Conservation (phyloP, 2,329 filamentous ascomycete species). For the Teratosphaeriaceae sp. region DNA sequence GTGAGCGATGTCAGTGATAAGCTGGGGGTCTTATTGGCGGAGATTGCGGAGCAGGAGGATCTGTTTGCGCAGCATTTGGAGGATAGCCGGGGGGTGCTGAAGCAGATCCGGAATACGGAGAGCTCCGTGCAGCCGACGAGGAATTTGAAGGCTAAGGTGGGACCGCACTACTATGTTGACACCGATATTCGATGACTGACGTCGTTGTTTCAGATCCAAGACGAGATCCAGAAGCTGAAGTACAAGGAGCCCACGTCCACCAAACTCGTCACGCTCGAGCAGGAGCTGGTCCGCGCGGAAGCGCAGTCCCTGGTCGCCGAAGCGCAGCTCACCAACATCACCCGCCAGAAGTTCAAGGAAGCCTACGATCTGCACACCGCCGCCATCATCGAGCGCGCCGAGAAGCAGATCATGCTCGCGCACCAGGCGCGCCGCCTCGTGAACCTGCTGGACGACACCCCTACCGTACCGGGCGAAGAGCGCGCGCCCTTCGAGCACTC, state of each 20-base stretch:
- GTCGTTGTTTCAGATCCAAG: slow-evolving; percentile 52
- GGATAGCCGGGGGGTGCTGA: slow-evolving; percentile 73
- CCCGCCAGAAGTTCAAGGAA: slow-evolving; percentile 92
- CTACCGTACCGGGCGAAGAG: slow-evolving; percentile 78
- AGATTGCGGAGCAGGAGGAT: slow-evolving; percentile 93
- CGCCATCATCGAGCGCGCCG: slow-evolving; percentile 88
- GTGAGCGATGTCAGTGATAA: slow-evolving; percentile 92
- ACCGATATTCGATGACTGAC: not conserved
- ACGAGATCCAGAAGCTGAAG: slow-evolving; percentile 89
- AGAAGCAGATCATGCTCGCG: slow-evolving; percentile 93
- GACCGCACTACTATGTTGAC: too few relatives aligned
- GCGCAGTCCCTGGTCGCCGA: slow-evolving; percentile 94
- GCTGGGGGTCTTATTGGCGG: slow-evolving; percentile 82
- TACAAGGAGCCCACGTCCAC: slow-evolving; percentile 83
- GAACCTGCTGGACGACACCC: slow-evolving; percentile 79
- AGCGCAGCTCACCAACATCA: slow-evolving; percentile 92
- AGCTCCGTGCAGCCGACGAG: slow-evolving; percentile 88
- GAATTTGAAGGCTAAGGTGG: slow-evolving; percentile 69
- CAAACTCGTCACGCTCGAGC: slow-evolving; percentile 77
- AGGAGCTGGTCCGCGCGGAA: slow-evolving; percentile 93
- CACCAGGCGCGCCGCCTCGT: slow-evolving; percentile 82
- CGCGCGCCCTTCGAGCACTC: slow-evolving; percentile 61
- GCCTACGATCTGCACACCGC: slow-evolving; percentile 84
- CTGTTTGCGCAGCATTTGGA: slow-evolving; percentile 79
- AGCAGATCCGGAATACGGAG: slow-evolving; percentile 93